phyloP scores from a whole-genome alignment of 768 basidiomycete species.

The Boletus pseudo-olivaceus region DNA sequence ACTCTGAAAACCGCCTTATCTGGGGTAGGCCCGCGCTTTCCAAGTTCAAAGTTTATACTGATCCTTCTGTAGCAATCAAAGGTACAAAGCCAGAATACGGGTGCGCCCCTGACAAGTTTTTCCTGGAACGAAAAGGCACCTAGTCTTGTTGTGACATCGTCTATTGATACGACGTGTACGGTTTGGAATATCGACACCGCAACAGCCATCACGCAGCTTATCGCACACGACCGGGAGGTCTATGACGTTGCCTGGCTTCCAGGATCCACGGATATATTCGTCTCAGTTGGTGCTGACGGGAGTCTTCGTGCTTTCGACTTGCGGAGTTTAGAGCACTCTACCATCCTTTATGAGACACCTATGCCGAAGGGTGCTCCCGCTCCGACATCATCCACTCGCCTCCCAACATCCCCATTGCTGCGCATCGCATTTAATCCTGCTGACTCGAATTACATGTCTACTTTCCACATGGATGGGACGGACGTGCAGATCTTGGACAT shows the following conservation, averaged over 20 bases:
- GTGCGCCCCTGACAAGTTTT: constrained; percentile 93
- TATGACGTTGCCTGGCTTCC: constrained; percentile 99
- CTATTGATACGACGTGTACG: constrained; percentile 98
- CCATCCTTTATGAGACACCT: constrained; percentile 94
- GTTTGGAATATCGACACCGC: constrained; percentile 98
- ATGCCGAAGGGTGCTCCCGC: constrained; percentile 69
- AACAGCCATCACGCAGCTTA: constrained; percentile 93
- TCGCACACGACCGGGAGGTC: constrained; percentile 94
- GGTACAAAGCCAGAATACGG: constrained; percentile 76
- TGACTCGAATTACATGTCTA: constrained; percentile 93
- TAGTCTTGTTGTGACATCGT: constrained; percentile 90
- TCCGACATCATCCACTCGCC: constrained; percentile 58
- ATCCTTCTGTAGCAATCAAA: constrained; percentile 68
- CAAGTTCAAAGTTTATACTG: constrained; percentile 7
- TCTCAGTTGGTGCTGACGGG: constrained; percentile 97
- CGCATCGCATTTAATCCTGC: constrained; percentile 89
- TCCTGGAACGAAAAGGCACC: constrained; percentile 96
- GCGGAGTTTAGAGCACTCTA: constrained; percentile 94
- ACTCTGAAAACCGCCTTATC: constrained; percentile 74
- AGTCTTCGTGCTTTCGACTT: constrained; percentile 95
- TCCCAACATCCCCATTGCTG: constrained; percentile 75
- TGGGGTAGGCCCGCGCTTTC: constrained; percentile 53
- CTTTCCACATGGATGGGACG: constrained; percentile 90
- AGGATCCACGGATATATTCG: constrained; percentile 92
- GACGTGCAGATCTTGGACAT: constrained; percentile 95